These are phyloP conservation scores for Talaromyces proteolyticus DNA, from an alignment of 495 filamentous ascomycete species.

Conservation along the genomic window DNA sequence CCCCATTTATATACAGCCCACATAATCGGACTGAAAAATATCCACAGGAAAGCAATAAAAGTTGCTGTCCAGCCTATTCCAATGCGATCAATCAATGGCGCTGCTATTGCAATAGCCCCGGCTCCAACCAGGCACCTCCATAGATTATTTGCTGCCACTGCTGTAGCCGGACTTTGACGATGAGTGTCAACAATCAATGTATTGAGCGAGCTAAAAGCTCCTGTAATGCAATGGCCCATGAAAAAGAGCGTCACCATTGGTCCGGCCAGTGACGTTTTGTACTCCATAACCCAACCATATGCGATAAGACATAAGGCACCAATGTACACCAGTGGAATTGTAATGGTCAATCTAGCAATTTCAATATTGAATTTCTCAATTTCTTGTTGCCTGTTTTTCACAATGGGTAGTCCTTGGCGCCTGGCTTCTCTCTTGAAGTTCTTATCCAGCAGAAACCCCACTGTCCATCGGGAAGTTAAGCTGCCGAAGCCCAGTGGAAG, in stretches of 20 bases:
- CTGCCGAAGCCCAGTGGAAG: constrained; percentile 43
- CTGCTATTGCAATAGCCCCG: constrained; percentile 50
- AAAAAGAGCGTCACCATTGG: constrained; percentile 52
- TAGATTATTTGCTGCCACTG: constrained; percentile 66
- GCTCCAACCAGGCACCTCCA: constrained; percentile 62
- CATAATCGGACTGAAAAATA: constrained; percentile 13
- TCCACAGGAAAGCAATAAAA: constrained; percentile 22
- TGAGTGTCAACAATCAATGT: constrained; percentile 44
- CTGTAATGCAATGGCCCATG: constrained; percentile 47
- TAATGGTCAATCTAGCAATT: constrained; percentile 22
- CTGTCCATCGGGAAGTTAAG: constrained; percentile 80
- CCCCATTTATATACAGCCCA: constrained; percentile 8
- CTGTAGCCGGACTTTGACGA: constrained; percentile 54
- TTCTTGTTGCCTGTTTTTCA: constrained; percentile 37
- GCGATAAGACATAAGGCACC: constrained; percentile 30
- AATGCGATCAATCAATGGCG: constrained; percentile 53
- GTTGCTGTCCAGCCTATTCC: constrained; percentile 45
- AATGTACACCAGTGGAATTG: constrained; percentile 19
- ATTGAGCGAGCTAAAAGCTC: constrained; percentile 41
- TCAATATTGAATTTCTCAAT: constrained; percentile 32
- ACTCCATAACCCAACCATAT: constrained; percentile 54
- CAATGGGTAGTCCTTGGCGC: constrained; percentile 34
- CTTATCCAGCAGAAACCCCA: constrained; percentile 63
- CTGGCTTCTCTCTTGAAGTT: constrained; percentile 34
- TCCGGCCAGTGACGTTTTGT: constrained; percentile 35